Percentiles rank a stretch among this genome's conserved stretches.
phyloP scores from a whole-genome alignment of 108 stramenopile species.

The Fistulifera solaris region DNA sequence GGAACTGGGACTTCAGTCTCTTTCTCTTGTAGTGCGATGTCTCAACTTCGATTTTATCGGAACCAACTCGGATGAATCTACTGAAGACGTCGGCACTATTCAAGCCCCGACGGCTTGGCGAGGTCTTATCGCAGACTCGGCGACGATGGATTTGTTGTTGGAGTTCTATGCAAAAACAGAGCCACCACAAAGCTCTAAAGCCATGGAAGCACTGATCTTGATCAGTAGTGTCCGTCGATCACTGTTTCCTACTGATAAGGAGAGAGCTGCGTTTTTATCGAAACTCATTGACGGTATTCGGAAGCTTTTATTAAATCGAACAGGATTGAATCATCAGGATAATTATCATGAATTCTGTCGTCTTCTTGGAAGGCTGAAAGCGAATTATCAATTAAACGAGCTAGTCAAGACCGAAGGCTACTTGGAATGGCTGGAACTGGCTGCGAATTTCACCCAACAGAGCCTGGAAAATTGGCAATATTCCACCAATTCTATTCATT shows the following conservation, averaged over 20 bases:
- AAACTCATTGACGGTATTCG: slow-evolving; percentile 81
- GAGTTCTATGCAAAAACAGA: slow-evolving; percentile 94
- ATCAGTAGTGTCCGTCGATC: slow-evolving; percentile 83
- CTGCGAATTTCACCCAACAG: slow-evolving; percentile 86
- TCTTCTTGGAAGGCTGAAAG: slow-evolving; percentile 91
- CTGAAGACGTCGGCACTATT: slow-evolving; percentile 96
- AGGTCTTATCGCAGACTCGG: slow-evolving; percentile 74
- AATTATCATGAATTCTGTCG: slow-evolving; percentile 98
- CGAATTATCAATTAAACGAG: slow-evolving; percentile 95
- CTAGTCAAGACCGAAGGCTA: slow-evolving; percentile 90
- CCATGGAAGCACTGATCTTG: slow-evolving; percentile 90
- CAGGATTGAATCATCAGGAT: slow-evolving; percentile 91
- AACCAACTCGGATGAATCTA: slow-evolving; percentile 95
- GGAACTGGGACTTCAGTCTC: slow-evolving; percentile 76
- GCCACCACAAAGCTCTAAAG: slow-evolving; percentile 81
- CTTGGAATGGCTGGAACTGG: slow-evolving; percentile 90
- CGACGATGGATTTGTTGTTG: slow-evolving; percentile 83
- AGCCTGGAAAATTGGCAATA: slow-evolving; percentile 95
- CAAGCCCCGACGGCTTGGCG: slow-evolving; percentile 95
- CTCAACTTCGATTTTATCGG: slow-evolving; percentile 97
- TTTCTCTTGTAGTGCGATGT: slow-evolving; percentile 80
- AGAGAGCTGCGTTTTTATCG: slow-evolving; percentile 83
- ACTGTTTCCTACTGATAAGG: slow-evolving; percentile 91
- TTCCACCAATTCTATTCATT: slow-evolving; percentile 92
- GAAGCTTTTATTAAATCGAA: slow-evolving; percentile 81